A percentile compares a stretch with the other conserved stretches of the same genome.
phyloP scores from a whole-genome alignment of 306 rosid species.

The Quercus variabilis region DNA sequence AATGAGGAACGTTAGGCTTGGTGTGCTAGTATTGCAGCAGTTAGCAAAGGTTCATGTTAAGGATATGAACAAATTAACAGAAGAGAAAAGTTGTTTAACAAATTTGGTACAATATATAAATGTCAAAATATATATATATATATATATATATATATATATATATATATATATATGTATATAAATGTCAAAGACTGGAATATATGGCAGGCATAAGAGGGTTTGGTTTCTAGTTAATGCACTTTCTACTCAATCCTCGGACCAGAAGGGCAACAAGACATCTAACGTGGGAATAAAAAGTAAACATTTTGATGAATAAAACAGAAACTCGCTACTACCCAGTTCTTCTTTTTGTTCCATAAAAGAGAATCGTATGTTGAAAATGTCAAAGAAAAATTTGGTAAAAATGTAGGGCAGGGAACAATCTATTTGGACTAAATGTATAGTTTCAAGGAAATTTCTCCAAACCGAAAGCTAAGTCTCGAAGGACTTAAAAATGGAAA shows the following conservation, averaged over 20 bases:
- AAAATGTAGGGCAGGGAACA: background rate
- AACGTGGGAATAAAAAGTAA: slow-evolving; percentile 13
- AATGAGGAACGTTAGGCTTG: background rate
- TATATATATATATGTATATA: background rate
- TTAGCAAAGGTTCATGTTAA: background rate
- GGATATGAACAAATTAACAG: background rate
- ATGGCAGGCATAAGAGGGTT: slow-evolving; percentile 6
- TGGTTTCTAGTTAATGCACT: slow-evolving; percentile 1
- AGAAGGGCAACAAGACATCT: background rate
- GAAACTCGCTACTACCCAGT: background rate
- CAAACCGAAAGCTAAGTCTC: background rate
- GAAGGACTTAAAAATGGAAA: background rate
- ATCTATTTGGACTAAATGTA: slow-evolving; percentile 8
- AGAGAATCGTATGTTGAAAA: background rate
- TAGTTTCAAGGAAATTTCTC: background rate
- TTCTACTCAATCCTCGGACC: slow-evolving; percentile 14
- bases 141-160: too few species aligned
- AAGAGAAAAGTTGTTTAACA: background rate
- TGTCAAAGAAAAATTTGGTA: slow-evolving; percentile 6
- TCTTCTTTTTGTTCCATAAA: background rate
- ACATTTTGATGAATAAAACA: background rate
- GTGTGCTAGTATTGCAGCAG: background rate
- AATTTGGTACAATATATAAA: background rate
- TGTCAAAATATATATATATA: too few species aligned
- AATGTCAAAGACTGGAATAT: background rate